Evolutionary conservation across 805 yeast genomes (phyloP).

Genomic region (Lipomyces orientalis): DNA sequence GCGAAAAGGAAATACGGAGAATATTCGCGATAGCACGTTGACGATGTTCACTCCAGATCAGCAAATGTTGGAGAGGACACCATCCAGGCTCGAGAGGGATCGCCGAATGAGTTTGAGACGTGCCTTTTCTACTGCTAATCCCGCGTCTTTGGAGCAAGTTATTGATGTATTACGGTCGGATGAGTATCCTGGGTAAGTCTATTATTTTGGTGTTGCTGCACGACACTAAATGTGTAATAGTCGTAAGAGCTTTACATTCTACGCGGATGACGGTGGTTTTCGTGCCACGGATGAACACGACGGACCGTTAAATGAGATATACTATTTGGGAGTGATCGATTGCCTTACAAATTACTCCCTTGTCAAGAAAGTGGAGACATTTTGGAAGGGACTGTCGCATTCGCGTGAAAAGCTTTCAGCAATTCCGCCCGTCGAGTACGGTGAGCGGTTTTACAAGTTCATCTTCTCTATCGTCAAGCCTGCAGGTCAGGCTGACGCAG

Average conservation of each 20-base stretch:
- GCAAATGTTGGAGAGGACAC: constrained; percentile 28
- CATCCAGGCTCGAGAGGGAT: constrained; percentile 29
- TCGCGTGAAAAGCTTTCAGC: constrained; percentile 78
- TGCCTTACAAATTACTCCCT: constrained; percentile 79
- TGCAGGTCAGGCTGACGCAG: constrained; percentile 6
- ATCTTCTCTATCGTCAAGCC: constrained; percentile 47
- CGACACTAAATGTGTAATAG: constrained; percentile 38
- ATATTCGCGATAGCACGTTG: constrained; percentile 46
- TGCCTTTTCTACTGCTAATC: constrained; percentile 29
- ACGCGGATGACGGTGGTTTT: constrained; percentile 84
- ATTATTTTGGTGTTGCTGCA: constrained; percentile 28
- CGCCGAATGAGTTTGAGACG: constrained; percentile 27
- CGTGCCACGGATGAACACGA: constrained; percentile 69
- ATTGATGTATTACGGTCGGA: constrained; percentile 31
- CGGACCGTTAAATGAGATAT: constrained; percentile 68
- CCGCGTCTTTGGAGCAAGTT: constrained; percentile 23
- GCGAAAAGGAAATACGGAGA: constrained; percentile 58
- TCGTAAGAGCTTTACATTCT: constrained; percentile 58
- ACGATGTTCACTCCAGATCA: constrained; percentile 47
- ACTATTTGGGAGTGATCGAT: constrained; percentile 92
- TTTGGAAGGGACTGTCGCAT: constrained; percentile 77
- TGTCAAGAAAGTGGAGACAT: constrained; percentile 80
- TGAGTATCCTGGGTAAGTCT: constrained; percentile 39
- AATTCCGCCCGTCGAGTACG: constrained; percentile 88
- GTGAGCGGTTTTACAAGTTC: constrained; percentile 80